phyloP scores from a whole-genome alignment of 192 early-diverging fungal genomes.

The Physocladia obscura region DNA sequence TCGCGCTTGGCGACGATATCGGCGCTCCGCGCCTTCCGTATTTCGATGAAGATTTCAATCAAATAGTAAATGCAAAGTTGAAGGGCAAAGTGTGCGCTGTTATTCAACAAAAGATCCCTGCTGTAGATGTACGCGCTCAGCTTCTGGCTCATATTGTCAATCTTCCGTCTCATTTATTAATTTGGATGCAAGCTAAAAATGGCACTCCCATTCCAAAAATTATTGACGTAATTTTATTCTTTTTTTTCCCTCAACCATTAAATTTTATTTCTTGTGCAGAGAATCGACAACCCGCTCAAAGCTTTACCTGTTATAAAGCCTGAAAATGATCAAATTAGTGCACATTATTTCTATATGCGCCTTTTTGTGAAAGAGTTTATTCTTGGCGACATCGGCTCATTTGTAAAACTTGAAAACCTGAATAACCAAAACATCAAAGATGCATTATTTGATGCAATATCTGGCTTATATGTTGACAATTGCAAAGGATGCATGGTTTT shows the following conservation, averaged over 20 bases:
- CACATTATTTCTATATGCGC: constrained; percentile 4
- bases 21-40: background rate
- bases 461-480: background rate
- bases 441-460: constrained; percentile 6
- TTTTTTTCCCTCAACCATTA: background rate
- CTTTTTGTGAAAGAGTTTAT: constrained; percentile 1
- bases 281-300: background rate
- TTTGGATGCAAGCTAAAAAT: background rate
- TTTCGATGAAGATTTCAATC: too few relatives aligned
- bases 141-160: background rate
- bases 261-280: background rate
- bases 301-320: background rate
- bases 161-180: background rate
- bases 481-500: constrained; percentile 20
- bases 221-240: background rate
- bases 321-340: background rate
- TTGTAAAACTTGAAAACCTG: background rate
- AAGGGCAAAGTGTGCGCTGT: background rate
- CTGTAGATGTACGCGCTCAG: background rate
- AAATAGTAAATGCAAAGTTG: background rate
- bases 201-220: background rate
- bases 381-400: background rate
- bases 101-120: background rate
- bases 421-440: background rate
- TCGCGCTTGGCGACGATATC: background rate